Base-by-base conservation (phyloP, 192 early-diverging fungal genomes). In the Entrophospora sp. region DNA sequence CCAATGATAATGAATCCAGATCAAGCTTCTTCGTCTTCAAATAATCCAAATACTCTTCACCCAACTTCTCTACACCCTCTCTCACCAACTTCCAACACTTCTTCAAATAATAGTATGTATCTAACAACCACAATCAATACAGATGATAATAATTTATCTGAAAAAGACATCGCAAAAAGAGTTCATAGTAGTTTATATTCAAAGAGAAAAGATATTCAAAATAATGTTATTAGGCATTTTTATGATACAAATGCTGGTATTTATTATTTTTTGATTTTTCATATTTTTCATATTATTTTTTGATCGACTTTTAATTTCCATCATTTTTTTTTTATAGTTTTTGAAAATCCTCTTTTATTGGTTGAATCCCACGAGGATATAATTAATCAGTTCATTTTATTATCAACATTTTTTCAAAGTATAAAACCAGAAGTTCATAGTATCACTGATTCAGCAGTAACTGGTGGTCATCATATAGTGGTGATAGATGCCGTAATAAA, bases 181-280 rank as follows among this genome's bases (percentile, higher is more conserved):
- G 30, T 62, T 16, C 18, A 46, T 38, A 30, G 0, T 30, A 32
- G 2, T 46, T 62, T 62, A 62, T 62, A n/a, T 45, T 46, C 61
- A 31, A 43, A 44, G 25, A 32, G 20, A 0, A 34, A 5, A 24
- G 61, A 46, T 6, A 13, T 1, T 16, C 40, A 62, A 45, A 25
- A 46, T 14, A 4, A 16, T 32, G 27, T 31, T 8, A 44, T 62
- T 27, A 13, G 28, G 3, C 20, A 42, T 13, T 43, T 14, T 45
- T 45, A 25, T 28, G 61, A 62, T 62, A 20, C 0, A 9, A 46
- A 43, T 45, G 61, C 61, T 43, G 61, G 61, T 62, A 62, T 34
- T n/a, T 42, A 25, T 20, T 18, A 48, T 28, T 22, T 9, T 22
- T 37, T 22, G 10, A 1, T n/a, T 2, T 22, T n/a, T 16, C n/a